Evolutionary conservation across 169 alveolate species (phyloP).

Genomic region (Amoebophrya sp.): DNA sequence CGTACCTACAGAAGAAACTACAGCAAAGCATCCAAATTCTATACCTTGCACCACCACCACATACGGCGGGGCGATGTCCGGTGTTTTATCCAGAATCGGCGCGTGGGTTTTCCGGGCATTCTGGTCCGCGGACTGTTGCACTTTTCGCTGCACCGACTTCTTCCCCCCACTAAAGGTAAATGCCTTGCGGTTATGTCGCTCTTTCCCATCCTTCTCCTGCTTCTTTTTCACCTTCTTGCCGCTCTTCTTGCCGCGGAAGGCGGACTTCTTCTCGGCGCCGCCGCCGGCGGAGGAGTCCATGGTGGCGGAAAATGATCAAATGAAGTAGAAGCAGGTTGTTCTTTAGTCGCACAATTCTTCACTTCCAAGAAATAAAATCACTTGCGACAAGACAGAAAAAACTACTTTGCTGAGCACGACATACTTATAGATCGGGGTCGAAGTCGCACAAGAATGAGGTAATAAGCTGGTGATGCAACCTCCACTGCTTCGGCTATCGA

Average conservation of each 20-base stretch:
- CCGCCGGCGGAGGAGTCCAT: neutral
- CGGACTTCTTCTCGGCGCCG: neutral
- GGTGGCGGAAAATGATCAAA: too few relatives aligned
- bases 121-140: slow-evolving; percentile 71
- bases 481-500: too few relatives aligned
- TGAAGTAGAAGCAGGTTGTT: too few relatives aligned
- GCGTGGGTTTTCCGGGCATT: slow-evolving; percentile 64
- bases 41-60: slow-evolving; percentile 85
- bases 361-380: too few relatives aligned
- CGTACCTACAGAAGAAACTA: too few relatives aligned
- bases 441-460: too few relatives aligned
- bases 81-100: slow-evolving; percentile 62
- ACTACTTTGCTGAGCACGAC: too few relatives aligned
- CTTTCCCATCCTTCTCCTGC: slow-evolving; percentile 46
- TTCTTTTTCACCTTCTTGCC: slow-evolving; percentile 17
- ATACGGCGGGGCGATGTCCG: slow-evolving; percentile 69
- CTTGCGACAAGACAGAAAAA: too few relatives aligned
- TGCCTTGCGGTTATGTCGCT: slow-evolving; percentile 75
- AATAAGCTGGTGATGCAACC: too few relatives aligned
- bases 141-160: slow-evolving; percentile 70
- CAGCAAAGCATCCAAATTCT: too few relatives aligned
- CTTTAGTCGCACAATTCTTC: too few relatives aligned
- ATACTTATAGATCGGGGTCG: too few relatives aligned
- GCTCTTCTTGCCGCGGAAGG: neutral
- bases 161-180: slow-evolving; percentile 81